Percentiles rank a stretch among this genome's conserved stretches.
phyloP scores from a whole-genome alignment of 2,329 filamentous ascomycete genomes.

The Hyphodiscus sp. region DNA sequence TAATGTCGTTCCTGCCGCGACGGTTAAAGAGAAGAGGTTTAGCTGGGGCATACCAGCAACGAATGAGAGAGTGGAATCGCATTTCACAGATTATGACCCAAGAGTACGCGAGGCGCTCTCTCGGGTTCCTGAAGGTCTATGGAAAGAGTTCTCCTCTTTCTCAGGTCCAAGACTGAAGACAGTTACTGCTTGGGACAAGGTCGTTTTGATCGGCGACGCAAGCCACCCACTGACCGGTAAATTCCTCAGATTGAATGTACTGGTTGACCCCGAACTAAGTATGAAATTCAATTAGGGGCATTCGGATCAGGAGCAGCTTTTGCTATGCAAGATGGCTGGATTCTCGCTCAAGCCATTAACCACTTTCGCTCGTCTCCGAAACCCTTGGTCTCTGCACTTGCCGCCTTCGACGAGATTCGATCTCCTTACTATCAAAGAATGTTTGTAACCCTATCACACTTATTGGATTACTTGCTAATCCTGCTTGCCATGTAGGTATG shows the following conservation, averaged over 20 bases:
- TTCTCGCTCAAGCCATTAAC: slow-evolving; percentile 34
- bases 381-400: slow-evolving; percentile 27
- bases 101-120: slow-evolving; percentile 34
- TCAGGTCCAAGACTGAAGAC: slow-evolving; percentile 37
- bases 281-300: slow-evolving; percentile 3
- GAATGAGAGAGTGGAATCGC: slow-evolving; percentile 32
- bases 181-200: slow-evolving; percentile 36
- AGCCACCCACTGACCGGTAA: slow-evolving; percentile 46
- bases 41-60: slow-evolving; percentile 34
- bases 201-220: slow-evolving; percentile 48
- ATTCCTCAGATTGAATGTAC: no score
- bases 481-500: slow-evolving; percentile 17
- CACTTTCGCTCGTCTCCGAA: slow-evolving; percentile 14
- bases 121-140: slow-evolving; percentile 33
- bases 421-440: slow-evolving; percentile 37
- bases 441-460: slow-evolving; percentile 15
- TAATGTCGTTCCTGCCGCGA: slow-evolving; percentile 29
- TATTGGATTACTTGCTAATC: background rate
- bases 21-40: slow-evolving; percentile 27
- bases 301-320: slow-evolving; percentile 41
- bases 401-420: slow-evolving; percentile 34
- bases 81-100: slow-evolving; percentile 37
- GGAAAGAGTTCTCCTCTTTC: slow-evolving; percentile 43
- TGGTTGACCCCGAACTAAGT: no score
- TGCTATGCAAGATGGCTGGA: slow-evolving; percentile 40